Conservation (phyloP, 305 asterid genomes). For the Withania somnifera region DNA sequence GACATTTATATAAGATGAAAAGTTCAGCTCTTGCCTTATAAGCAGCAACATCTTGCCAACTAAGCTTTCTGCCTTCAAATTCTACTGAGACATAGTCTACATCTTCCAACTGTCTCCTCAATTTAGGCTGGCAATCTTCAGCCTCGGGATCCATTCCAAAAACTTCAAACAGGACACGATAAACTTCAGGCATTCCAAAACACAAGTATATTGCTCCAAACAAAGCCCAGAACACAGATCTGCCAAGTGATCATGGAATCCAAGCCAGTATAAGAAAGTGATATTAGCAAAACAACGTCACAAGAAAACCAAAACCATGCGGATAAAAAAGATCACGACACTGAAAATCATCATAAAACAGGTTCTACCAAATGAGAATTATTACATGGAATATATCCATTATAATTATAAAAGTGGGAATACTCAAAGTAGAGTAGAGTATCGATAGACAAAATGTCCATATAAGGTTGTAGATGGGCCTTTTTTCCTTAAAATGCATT, state of each 20-base stretch:
- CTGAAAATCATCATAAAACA: neutral
- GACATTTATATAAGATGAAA: neutral
- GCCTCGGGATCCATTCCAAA: slow-evolving; percentile 95
- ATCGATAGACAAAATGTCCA: neutral
- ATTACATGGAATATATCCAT: neutral
- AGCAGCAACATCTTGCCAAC: slow-evolving; percentile 93
- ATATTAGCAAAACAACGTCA: neutral
- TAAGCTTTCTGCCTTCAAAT: slow-evolving; percentile 67
- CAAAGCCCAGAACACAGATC: slow-evolving; percentile 96
- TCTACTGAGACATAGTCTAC: slow-evolving; percentile 89
- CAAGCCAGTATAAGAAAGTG: neutral
- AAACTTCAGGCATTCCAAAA: slow-evolving; percentile 96
- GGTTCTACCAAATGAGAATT: neutral
- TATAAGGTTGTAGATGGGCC: neutral
- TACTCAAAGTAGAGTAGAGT: too few species aligned
- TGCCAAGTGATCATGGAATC: slow-evolving; percentile 19
- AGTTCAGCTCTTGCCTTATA: slow-evolving; percentile 46
- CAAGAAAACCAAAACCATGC: neutral
- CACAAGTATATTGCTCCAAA: slow-evolving; percentile 97
- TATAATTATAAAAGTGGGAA: neutral
- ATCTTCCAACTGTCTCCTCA: slow-evolving; percentile 92
- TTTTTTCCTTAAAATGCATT: neutral
- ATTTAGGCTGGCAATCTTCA: slow-evolving; percentile 92
- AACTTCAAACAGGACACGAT: slow-evolving; percentile 92
- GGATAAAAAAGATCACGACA: neutral